phyloP scores from a whole-genome alignment of 2,329 filamentous ascomycete species.

The Chaetomium sp. region DNA sequence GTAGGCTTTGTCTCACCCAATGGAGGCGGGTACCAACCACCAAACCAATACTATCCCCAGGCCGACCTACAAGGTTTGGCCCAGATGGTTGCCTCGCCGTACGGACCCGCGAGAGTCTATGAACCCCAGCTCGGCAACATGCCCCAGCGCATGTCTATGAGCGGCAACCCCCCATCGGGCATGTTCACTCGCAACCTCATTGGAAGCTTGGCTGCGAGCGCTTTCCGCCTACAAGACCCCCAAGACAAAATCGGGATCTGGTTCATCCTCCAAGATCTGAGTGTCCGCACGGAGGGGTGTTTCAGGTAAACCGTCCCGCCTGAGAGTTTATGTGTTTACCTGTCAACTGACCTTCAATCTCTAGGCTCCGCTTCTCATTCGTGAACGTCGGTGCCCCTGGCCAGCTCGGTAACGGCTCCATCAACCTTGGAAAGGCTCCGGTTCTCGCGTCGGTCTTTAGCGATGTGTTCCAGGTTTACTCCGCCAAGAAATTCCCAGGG shows the following conservation, averaged over 20 bases:
- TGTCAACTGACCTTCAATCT: constrained; percentile 2
- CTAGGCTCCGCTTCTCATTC: constrained; percentile 62
- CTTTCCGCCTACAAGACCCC: constrained; percentile 73
- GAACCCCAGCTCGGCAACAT: constrained; percentile 16
- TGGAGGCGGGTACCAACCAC: constrained; percentile 16
- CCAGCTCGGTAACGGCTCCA: constrained; percentile 31
- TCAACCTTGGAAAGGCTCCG: constrained; percentile 71
- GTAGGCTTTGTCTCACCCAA: constrained; percentile 21
- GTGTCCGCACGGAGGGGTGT: constrained; percentile 82
- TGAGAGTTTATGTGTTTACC: neutral
- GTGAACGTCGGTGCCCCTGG: constrained; percentile 67
- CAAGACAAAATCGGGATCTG: constrained; percentile 81
- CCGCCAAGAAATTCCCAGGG: constrained; percentile 95
- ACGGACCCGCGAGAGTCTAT: constrained; percentile 21
- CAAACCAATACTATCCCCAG: constrained; percentile 20
- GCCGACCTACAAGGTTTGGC: constrained; percentile 17
- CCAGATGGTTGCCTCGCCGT: constrained; percentile 16
- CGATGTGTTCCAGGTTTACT: constrained; percentile 86
- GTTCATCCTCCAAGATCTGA: constrained; percentile 95
- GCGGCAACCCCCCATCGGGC: constrained; percentile 54
- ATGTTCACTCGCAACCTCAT: constrained; percentile 97
- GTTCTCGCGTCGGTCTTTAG: constrained; percentile 83
- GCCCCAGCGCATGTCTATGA: constrained; percentile 31
- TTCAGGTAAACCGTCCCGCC: constrained; percentile 62
- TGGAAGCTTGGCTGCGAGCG: constrained; percentile 82